Percentiles rank a stretch among this genome's conserved stretches.
Conservation (phyloP, 139 green algal species). For the Zygnema cylindricum region DNA sequence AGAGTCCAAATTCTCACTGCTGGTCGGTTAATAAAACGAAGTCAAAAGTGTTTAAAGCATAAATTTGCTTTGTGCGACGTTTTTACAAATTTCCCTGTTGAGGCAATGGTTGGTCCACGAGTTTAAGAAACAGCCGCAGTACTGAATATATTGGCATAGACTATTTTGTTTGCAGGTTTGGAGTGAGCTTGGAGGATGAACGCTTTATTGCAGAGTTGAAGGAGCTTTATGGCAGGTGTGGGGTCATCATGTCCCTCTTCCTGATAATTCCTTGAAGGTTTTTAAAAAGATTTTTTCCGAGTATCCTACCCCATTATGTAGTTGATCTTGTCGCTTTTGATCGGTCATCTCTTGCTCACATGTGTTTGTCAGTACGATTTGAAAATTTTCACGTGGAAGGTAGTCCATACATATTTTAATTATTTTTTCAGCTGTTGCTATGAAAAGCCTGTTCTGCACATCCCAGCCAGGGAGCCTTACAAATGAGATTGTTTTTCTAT, state of each 20-base stretch:
- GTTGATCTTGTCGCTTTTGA: neutral
- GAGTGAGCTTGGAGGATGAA: conserved; percentile 47
- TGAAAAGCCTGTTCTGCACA: neutral
- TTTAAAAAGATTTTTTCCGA: neutral
- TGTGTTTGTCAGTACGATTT: neutral
- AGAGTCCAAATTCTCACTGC: neutral
- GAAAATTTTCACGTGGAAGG: neutral
- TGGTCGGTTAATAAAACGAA: neutral
- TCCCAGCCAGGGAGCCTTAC: neutral
- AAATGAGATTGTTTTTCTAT: neutral
- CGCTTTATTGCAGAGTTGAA: conserved; percentile 48
- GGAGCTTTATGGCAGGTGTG: conserved; percentile 48
- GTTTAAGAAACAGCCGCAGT: neutral
- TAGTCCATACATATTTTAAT: neutral
- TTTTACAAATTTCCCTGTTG: neutral
- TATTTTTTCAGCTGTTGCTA: neutral
- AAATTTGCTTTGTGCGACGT: neutral
- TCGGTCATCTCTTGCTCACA: neutral
- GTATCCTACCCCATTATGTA: neutral
- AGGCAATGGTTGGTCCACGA: neutral
- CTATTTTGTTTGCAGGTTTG: conserved; percentile 47
- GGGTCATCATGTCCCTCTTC: neutral
- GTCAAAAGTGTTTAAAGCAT: no score
- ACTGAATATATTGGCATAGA: neutral
- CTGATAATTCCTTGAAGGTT: neutral